phyloP scores from a whole-genome alignment of 1,139 yeast species.

The Candida sp. region DNA sequence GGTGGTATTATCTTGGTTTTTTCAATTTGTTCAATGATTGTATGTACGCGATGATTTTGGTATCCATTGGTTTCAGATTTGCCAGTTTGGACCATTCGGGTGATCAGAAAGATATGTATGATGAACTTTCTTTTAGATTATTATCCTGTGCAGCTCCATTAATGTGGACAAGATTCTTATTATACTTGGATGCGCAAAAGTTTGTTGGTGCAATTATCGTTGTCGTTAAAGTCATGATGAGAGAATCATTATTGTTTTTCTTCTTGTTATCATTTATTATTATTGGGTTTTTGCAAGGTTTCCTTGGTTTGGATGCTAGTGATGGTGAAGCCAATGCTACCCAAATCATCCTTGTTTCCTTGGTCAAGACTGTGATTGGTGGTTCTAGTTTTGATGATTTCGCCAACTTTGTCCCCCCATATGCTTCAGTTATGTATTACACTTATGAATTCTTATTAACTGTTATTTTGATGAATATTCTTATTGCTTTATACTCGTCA shows the following conservation, averaged over 20 bases:
- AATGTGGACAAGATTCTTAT: conserved; percentile 77
- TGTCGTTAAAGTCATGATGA: conserved; percentile 81
- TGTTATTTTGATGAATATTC: conserved; percentile 72
- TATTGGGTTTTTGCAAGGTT: conserved; percentile 82
- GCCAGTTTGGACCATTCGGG: conserved; percentile 39
- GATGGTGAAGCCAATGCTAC: conserved; percentile 84
- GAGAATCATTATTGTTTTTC: conserved; percentile 78
- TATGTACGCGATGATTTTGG: conserved; percentile 53
- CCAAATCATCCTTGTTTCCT: conserved; percentile 55
- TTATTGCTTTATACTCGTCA: conserved; percentile 81
- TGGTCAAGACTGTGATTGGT: conserved; percentile 70
- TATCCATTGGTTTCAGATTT: conserved; percentile 56
- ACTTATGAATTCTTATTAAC: conserved; percentile 71
- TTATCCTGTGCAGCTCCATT: conserved; percentile 83
- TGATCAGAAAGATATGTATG: conserved; percentile 38
- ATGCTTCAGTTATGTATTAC: conserved; percentile 75
- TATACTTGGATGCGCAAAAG: conserved; percentile 74
- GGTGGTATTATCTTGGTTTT: conserved; percentile 67
- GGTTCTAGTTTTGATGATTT: conserved; percentile 71
- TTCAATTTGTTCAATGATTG: conserved; percentile 78
- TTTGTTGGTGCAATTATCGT: conserved; percentile 91
- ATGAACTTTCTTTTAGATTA: conserved; percentile 65
- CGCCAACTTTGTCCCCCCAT: conserved; percentile 75
- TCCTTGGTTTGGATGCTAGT: conserved; percentile 81
- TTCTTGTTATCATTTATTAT: conserved; percentile 68